phyloP scores from a whole-genome alignment of 441 rosid genomes.

The Populus tomentosa region DNA sequence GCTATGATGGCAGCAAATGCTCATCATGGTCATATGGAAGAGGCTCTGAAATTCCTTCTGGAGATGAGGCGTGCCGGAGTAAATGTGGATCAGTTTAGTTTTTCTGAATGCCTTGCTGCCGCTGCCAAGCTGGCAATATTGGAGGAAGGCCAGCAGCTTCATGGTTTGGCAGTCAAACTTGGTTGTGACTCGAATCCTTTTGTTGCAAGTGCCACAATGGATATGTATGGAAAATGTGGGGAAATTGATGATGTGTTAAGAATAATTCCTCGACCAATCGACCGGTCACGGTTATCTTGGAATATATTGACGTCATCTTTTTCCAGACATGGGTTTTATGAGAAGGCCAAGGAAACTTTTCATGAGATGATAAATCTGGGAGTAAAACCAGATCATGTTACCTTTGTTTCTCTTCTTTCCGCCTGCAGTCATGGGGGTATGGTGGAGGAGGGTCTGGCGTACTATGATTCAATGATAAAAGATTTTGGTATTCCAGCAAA shows the following conservation, averaged over 20 bases:
- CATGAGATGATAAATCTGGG: slow-evolving; percentile 63
- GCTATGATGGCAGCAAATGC: slow-evolving; percentile 70
- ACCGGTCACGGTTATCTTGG: slow-evolving; percentile 60
- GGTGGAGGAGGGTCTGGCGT: slow-evolving; percentile 69
- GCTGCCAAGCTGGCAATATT: slow-evolving; percentile 67
- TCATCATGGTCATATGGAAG: slow-evolving; percentile 58
- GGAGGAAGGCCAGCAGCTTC: slow-evolving; percentile 89
- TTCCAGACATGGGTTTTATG: slow-evolving; percentile 68
- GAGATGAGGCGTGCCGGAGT: slow-evolving; percentile 50
- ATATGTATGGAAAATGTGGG: slow-evolving; percentile 94
- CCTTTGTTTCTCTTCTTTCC: slow-evolving; percentile 83
- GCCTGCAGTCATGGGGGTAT: slow-evolving; percentile 92
- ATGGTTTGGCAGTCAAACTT: slow-evolving; percentile 55
- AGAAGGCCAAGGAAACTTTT: slow-evolving; percentile 64
- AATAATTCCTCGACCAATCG: slow-evolving; percentile 42
- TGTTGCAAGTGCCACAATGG: slow-evolving; percentile 63
- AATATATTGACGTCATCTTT: slow-evolving; percentile 76
- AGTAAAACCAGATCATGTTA: slow-evolving; percentile 68
- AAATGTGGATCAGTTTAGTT: slow-evolving; percentile 65
- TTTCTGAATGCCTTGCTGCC: slow-evolving; percentile 74
- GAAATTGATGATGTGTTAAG: slow-evolving; percentile 57
- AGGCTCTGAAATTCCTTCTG: slow-evolving; percentile 57
- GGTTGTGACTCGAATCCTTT: slow-evolving; percentile 57
- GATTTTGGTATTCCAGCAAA: slow-evolving; percentile 51
- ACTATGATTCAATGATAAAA: slow-evolving; percentile 54